phyloP scores from a whole-genome alignment of 805 yeast genomes.

The Kazachstania kunashirensis region DNA sequence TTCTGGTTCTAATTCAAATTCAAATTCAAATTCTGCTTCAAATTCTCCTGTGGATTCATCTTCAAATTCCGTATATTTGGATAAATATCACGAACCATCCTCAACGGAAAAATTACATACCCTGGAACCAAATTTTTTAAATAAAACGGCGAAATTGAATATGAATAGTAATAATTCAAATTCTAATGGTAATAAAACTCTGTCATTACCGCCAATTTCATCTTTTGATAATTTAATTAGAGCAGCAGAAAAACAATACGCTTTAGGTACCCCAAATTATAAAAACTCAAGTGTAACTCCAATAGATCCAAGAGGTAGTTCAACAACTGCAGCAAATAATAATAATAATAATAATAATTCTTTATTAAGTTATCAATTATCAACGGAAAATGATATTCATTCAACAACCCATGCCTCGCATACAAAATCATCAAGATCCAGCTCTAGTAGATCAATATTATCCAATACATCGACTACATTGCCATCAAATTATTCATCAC shows the following conservation, averaged over 20 bases:
- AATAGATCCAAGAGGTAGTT: too few relatives aligned
- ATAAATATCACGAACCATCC: conserved; percentile 10
- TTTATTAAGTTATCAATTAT: conserved; percentile 3
- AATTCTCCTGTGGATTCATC: conserved; percentile 4
- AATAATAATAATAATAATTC: background rate
- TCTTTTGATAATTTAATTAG: conserved; percentile 24
- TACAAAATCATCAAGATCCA: too few relatives aligned
- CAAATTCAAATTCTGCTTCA: conserved; percentile 1
- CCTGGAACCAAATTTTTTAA: too few relatives aligned
- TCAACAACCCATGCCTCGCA: too few relatives aligned
- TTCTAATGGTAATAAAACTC: background rate
- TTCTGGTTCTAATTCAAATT: background rate
- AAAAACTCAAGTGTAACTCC: too few relatives aligned
- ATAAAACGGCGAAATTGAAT: background rate
- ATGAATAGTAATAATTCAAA: background rate
- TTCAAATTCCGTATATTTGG: conserved; percentile 4
- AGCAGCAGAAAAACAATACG: conserved; percentile 23
- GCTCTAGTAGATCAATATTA: too few relatives aligned
- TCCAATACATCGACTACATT: background rate
- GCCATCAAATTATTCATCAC: background rate
- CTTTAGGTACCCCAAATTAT: too few relatives aligned
- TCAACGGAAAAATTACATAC: conserved; percentile 7
- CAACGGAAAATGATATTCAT: background rate
- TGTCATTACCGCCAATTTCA: conserved; percentile 23
- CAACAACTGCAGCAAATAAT: background rate